Percentiles rank a stretch among this genome's conserved stretches.
Conservation (phyloP, 2,329 filamentous ascomycete species). For the Fusarium falciforme region DNA sequence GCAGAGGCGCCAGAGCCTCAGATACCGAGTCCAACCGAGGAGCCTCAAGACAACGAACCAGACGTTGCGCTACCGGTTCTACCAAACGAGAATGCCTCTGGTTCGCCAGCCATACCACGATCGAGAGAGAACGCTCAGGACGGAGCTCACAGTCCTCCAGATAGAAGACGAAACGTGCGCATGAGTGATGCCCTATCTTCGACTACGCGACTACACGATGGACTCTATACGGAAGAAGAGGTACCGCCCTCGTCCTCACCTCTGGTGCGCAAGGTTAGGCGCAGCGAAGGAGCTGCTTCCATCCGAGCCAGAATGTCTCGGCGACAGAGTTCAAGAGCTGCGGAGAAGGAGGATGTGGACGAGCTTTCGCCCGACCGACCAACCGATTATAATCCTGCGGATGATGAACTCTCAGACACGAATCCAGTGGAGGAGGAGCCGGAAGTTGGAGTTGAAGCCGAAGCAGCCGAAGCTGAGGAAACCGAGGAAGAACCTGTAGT, state of each 20-base stretch:
- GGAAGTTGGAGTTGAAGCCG: not conserved
- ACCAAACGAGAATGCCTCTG: conserved; percentile 20
- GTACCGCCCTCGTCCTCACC: conserved; percentile 55
- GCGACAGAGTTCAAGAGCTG: conserved; percentile 33
- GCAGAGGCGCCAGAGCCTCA: conserved; percentile 6
- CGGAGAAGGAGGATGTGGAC: conserved; percentile 42
- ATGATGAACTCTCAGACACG: conserved; percentile 26
- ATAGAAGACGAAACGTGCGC: conserved; percentile 57
- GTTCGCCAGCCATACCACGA: conserved; percentile 21
- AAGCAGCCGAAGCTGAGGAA: conserved; percentile 1
- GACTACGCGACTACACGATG: conserved; percentile 57
- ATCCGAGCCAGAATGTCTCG: conserved; percentile 46
- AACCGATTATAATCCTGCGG: conserved; percentile 1
- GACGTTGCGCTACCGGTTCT: conserved; percentile 39
- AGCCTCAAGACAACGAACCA: conserved; percentile 11
- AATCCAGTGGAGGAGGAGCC: conserved; percentile 10
- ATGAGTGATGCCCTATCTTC: conserved; percentile 52
- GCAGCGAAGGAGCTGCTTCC: conserved; percentile 48
- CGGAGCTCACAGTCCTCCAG: conserved; percentile 61
- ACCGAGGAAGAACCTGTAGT: conserved; percentile 36
- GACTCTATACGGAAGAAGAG: conserved; percentile 48
- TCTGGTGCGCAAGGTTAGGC: conserved; percentile 54
- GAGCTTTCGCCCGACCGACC: conserved; percentile 49
- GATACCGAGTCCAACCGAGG: conserved; percentile 23
- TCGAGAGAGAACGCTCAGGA: conserved; percentile 22